A percentile compares a stretch with the other conserved stretches of the same genome.
Conservation (phyloP, 2,329 filamentous ascomycete genomes). For the Cercospora berteroae region DNA sequence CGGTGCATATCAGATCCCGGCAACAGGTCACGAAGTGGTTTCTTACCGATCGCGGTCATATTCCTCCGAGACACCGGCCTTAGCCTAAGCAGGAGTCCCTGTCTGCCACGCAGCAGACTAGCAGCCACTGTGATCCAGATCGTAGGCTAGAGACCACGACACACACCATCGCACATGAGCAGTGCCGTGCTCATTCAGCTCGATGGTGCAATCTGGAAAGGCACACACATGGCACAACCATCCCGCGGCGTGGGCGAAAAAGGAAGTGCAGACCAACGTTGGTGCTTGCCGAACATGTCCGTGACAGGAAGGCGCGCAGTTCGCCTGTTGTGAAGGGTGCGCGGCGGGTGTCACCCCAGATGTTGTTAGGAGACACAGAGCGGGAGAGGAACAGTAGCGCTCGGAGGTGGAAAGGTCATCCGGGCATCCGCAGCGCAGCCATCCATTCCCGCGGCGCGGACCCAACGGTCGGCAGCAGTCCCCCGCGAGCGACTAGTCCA, state of each 20-base stretch:
- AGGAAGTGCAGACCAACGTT: not conserved
- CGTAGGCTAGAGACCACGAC: not conserved
- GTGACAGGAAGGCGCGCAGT: not conserved
- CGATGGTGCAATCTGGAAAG: not conserved
- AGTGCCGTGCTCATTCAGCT: not conserved
- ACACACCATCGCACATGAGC: not conserved
- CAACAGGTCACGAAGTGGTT: not conserved
- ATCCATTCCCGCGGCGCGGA: conserved; percentile 3
- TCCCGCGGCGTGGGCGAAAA: not conserved
- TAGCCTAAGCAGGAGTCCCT: not conserved
- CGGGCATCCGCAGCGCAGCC: not conserved
- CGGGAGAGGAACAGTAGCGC: not conserved
- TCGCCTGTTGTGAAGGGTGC: not conserved
- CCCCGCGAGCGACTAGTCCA: not conserved
- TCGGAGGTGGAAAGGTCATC: not conserved
- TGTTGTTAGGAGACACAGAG: not conserved
- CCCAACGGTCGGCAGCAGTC: not conserved
- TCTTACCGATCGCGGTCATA: not conserved
- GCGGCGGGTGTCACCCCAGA: not conserved
- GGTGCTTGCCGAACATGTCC: not conserved
- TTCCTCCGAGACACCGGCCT: not conserved
- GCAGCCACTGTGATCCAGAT: not conserved
- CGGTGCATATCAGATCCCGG: not conserved
- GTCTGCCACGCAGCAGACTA: not conserved
- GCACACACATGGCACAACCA: not conserved